Base-by-base conservation (phyloP, 208 protist genomes). In the Trypanosoma melophagium region DNA sequence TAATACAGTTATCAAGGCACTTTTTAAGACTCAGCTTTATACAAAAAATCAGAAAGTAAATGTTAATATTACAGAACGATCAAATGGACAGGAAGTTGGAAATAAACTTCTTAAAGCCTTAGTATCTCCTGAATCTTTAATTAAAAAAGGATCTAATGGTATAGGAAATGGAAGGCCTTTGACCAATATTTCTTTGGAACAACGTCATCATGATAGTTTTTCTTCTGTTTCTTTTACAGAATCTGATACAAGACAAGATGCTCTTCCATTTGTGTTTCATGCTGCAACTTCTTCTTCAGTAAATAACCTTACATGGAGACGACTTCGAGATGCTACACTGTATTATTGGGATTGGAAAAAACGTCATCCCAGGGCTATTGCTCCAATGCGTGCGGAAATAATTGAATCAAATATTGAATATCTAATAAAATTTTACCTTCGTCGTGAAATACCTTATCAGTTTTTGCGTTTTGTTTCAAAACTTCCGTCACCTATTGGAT, bases 1-100 rank as follows among this genome's bases (percentile, higher is more conserved):
- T 16, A 94, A 91, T 63, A 60, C 81, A 1, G 84, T 95, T 31
- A 60, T 93, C 64, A 93, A 96, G 77, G 79, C 84, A n/a, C 76
- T 92, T n/a, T 91, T 86, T 71, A 77, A 87, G 66, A 86, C 79
- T 8, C 76, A 90, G 63, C 62, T 79, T 52, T 70, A 80, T 50
- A 79, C 76, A 51, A 66, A 73, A 56, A 52, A 24, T 10, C 53
- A 66, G 7, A 9, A 40, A 51, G 35, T 10, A 3, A 57, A 42
- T 1, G 12, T 25, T 0, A 58, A 8, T 35, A n/a, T 2, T n/a
- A 50, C 41, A 16, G 8, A n/a, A 54, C 41, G 55, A 41, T 35
- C 7, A 53, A 25, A 50, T 19, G 21, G 22, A 49, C 56, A 35
- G 25, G 3, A 61, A 19, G 40, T 45, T 24, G 56, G 56, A 13